Conservation (phyloP, 495 filamentous ascomycete genomes). For the Penicillium mononematosum region DNA sequence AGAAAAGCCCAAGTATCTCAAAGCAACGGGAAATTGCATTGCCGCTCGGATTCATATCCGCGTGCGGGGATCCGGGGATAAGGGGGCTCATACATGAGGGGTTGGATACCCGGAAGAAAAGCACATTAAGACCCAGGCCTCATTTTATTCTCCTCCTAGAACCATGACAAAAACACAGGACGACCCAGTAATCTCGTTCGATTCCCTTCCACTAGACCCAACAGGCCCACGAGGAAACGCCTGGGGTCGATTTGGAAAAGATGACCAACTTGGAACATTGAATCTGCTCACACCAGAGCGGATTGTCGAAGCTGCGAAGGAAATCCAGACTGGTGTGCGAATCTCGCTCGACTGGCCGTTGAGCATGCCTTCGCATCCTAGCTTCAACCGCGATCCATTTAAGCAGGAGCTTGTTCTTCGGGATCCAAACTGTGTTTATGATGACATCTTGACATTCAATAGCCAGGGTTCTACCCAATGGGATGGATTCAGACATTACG, state of each 20-base stretch:
- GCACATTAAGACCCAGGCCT: background rate
- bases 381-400: slow-evolving; percentile 37
- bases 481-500: slow-evolving; percentile 54
- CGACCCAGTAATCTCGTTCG: slow-evolving; percentile 31
- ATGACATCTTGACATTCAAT: slow-evolving; percentile 59
- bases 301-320: slow-evolving; percentile 45
- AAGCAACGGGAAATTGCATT: too few relatives aligned
- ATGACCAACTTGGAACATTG: slow-evolving; percentile 52
- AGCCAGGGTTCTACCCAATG: slow-evolving; percentile 43
- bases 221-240: slow-evolving; percentile 49
- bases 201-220: slow-evolving; percentile 47
- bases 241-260: slow-evolving; percentile 51
- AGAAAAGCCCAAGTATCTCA: too few relatives aligned
- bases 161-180: slow-evolving; percentile 14
- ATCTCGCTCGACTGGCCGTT: slow-evolving; percentile 50
- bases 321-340: slow-evolving; percentile 55
- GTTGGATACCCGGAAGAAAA: background rate
- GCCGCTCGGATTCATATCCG: too few relatives aligned
- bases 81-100: too few relatives aligned
- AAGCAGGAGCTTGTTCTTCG: slow-evolving; percentile 40
- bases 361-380: slow-evolving; percentile 35
- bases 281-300: slow-evolving; percentile 54
- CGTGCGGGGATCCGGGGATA: too few relatives aligned
- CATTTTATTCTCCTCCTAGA: background rate
- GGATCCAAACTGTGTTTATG: slow-evolving; percentile 44